Percentiles rank a stretch among this genome's conserved stretches.
Evolutionary conservation across 805 yeast genomes (phyloP).

Genomic region (Isabelozyma rhagii): DNA sequence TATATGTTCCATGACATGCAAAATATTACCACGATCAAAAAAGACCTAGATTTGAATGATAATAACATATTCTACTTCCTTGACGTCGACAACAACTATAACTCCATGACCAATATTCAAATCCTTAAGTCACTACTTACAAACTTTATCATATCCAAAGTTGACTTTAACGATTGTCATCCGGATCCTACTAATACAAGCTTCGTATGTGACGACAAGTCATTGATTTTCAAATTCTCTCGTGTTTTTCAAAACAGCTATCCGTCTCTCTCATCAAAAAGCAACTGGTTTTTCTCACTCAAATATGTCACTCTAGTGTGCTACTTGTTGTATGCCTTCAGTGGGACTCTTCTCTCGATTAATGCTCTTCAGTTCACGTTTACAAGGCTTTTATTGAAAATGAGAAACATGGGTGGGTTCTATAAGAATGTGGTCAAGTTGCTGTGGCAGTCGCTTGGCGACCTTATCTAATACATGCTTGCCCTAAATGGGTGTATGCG

Average conservation of each 20-base stretch:
- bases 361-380: neutral
- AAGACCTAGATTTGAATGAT: conserved; percentile 5
- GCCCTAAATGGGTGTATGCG: neutral
- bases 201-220: conserved; percentile 1
- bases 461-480: neutral
- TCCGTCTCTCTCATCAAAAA: neutral
- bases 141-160: conserved; percentile 1
- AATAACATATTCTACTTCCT: conserved; percentile 7
- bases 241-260: conserved; percentile 7
- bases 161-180: conserved; percentile 1
- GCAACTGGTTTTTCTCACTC: neutral
- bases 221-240: conserved; percentile 16
- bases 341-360: conserved; percentile 11
- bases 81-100: neutral
- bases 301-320: conserved; percentile 7
- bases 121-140: neutral
- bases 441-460: conserved; percentile 1
- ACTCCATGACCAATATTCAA: neutral
- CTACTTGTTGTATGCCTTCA: conserved; percentile 16
- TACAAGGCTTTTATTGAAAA: neutral
- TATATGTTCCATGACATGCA: conserved; percentile 18
- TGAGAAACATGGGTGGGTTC: neutral
- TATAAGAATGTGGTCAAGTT: neutral
- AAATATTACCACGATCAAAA: conserved; percentile 9
- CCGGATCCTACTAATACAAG: neutral